phyloP scores from a whole-genome alignment of 306 rosid genomes.

The Fragaria ananassa region DNA sequence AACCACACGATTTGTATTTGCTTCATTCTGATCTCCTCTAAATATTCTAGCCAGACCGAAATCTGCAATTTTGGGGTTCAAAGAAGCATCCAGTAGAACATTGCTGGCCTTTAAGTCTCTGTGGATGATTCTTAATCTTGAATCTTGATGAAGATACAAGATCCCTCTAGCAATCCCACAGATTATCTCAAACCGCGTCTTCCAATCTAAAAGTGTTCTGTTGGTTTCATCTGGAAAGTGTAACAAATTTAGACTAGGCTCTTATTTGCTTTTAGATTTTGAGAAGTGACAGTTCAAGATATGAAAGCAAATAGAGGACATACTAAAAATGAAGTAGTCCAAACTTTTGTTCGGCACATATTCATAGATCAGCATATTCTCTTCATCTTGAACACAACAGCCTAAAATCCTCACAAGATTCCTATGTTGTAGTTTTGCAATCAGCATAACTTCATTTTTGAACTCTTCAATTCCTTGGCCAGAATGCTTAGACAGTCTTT shows the following conservation, averaged over 20 bases:
- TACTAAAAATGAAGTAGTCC: too few relatives aligned
- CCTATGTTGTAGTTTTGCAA: too few relatives aligned
- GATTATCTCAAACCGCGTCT: slow-evolving; percentile 41
- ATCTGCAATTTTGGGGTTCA: slow-evolving; percentile 66
- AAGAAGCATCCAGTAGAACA: slow-evolving; percentile 41
- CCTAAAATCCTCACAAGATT: too few relatives aligned
- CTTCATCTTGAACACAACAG: too few relatives aligned
- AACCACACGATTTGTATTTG: slow-evolving; percentile 53
- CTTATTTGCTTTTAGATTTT: not conserved
- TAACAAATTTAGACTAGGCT: not conserved
- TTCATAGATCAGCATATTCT: too few relatives aligned
- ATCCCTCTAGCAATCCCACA: slow-evolving; percentile 56
- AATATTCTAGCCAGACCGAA: slow-evolving; percentile 72
- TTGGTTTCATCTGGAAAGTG: slow-evolving; percentile 29
- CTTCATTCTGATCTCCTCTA: slow-evolving; percentile 52
- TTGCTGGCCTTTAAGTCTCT: slow-evolving; percentile 64
- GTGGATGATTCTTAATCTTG: slow-evolving; percentile 55
- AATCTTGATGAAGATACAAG: slow-evolving; percentile 65
- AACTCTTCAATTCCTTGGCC: too few relatives aligned
- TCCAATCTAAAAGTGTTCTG: slow-evolving; percentile 43
- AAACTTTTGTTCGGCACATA: too few relatives aligned
- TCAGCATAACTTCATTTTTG: too few relatives aligned
- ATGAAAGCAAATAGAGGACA: too few relatives aligned
- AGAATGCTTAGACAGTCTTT: too few relatives aligned
- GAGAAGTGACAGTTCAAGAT: not conserved